phyloP scores from a whole-genome alignment of 2,329 filamentous ascomycete species.

The Pezicula carpinea region DNA sequence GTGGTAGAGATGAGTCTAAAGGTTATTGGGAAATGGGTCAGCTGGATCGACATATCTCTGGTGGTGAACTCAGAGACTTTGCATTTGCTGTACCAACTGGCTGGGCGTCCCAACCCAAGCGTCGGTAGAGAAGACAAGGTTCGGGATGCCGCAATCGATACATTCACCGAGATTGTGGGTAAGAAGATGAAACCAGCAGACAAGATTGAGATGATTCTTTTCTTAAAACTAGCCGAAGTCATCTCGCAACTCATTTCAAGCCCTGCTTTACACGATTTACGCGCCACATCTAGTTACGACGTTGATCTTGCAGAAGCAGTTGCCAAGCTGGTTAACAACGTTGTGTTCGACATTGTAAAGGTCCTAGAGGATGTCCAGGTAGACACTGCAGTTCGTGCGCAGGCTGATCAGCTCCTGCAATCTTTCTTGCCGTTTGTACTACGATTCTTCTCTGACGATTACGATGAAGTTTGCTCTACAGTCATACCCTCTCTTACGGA shows the following conservation, averaged over 20 bases:
- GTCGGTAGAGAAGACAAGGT: slow-evolving; percentile 68
- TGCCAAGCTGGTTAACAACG: slow-evolving; percentile 90
- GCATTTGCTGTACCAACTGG: slow-evolving; percentile 76
- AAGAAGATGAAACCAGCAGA: slow-evolving; percentile 97
- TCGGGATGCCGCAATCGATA: slow-evolving; percentile 86
- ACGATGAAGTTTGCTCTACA: slow-evolving; percentile 94
- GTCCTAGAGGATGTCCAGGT: slow-evolving; percentile 67
- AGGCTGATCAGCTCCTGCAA: slow-evolving; percentile 77
- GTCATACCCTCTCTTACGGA: slow-evolving; percentile 93
- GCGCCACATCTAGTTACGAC: slow-evolving; percentile 83
- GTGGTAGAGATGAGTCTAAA: slow-evolving; percentile 85
- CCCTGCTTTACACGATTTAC: slow-evolving; percentile 72
- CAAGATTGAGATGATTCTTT: slow-evolving; percentile 90
- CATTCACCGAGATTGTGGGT: slow-evolving; percentile 89
- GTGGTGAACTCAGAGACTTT: slow-evolving; percentile 90
- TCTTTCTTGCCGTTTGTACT: slow-evolving; percentile 82
- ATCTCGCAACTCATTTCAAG: slow-evolving; percentile 82
- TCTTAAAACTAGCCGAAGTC: slow-evolving; percentile 82
- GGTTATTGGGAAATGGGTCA: slow-evolving; percentile 94
- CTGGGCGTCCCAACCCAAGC: slow-evolving; percentile 64
- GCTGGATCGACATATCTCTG: slow-evolving; percentile 95
- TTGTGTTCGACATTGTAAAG: slow-evolving; percentile 79
- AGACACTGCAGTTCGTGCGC: slow-evolving; percentile 60
- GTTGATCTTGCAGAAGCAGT: slow-evolving; percentile 93
- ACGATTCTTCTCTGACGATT: slow-evolving; percentile 95